Evolutionary conservation across 2,329 filamentous ascomycete genomes (phyloP), one percentile per base, ranked within the genome.

Genomic region (Cladosporium sp.): DNA sequence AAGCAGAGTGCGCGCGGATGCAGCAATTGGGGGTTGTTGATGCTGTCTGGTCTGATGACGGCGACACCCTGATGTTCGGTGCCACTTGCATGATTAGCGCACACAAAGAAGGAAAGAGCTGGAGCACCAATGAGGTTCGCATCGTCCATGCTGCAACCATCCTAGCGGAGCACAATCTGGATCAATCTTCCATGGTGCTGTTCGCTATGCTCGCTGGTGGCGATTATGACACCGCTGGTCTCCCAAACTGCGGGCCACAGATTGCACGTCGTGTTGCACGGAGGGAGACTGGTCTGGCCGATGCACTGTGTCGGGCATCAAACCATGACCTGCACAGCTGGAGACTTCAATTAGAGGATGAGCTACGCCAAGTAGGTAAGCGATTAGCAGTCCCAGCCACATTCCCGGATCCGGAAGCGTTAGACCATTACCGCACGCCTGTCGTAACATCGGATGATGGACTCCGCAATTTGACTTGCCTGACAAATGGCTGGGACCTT

Each of bases 11-110:
- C 57, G 77, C 74, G 1, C 66, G 66, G n/a, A 63, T 81, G 8
- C 75, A 80, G 54, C 59, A 66, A 19, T 59, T 73, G 1, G 75
- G 74, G 0, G 58, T 80, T 10, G 76, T 80, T 0, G 78, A 80
- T 60, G 77, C 77, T 6, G 76, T 80, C 1, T 80, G 74, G 74
- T 75, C 74, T 0, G 75, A 80, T 39, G 78, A 80, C 55, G 71
- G 73, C 1, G 78, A 81, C 42, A 66, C 68, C 0, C 68, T 80
- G 13, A 76, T 81, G 74, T 80, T 80, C 51, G 77, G 78, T 3
- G 76, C 73, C 58, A 70, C 65, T 1, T 69, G 73, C 1, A 65
- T 80, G n/a, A 71, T 81, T 36, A 66, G 71, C 53, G 44, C 60
- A 24, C 61, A 67, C 54, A 62, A 62, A 50, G 47, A 15, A 17